Evolutionary conservation across 2,329 filamentous ascomycete genomes (phyloP).

Genomic region (Myriosclerotinia curreyana): DNA sequence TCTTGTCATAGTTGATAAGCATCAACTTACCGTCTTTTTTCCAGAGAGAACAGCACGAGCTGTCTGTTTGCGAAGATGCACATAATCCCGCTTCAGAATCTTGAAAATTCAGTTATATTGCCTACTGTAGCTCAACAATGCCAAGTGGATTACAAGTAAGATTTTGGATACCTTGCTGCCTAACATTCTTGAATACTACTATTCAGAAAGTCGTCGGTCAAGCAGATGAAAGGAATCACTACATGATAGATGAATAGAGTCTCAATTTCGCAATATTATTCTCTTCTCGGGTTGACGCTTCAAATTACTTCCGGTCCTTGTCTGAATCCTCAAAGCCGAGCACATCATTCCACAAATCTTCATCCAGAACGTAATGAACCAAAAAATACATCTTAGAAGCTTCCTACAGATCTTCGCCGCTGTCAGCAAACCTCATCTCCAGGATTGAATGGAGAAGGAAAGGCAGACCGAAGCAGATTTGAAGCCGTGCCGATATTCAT

Average conservation of each 20-base stretch:
- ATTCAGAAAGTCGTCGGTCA: neutral
- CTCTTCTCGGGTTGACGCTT: neutral
- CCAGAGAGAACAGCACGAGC: neutral
- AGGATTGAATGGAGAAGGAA: too few species aligned
- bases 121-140: neutral
- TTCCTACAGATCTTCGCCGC: too few species aligned
- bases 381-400: too few species aligned
- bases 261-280: too few species aligned
- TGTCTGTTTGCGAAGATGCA: neutral
- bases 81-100: neutral
- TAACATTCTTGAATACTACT: neutral
- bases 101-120: neutral
- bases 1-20: neutral
- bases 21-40: neutral
- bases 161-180: neutral
- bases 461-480: too few species aligned
- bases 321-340: too few species aligned
- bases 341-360: too few species aligned
- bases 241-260: neutral
- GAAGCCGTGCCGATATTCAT: too few species aligned
- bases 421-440: too few species aligned
- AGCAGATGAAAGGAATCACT: neutral
- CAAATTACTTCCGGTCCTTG: neutral
- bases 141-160: neutral
- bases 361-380: too few species aligned